phyloP scores from a whole-genome alignment of 768 basidiomycete species.

The Termitomyces sp. region DNA sequence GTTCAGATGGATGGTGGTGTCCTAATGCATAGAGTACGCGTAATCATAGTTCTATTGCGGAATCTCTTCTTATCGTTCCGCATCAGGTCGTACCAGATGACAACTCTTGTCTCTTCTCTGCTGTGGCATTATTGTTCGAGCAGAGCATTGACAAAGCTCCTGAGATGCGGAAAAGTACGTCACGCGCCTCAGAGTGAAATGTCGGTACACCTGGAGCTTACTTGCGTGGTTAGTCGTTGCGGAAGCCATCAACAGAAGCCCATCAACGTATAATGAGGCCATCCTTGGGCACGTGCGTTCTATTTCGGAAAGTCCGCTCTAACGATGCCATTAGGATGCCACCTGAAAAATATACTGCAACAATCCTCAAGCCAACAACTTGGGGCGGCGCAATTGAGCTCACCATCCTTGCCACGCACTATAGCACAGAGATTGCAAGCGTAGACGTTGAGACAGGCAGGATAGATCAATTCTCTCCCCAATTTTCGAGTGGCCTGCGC shows the following conservation, averaged over 20 bases:
- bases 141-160: constrained; percentile 72
- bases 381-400: constrained; percentile 99
- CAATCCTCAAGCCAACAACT: constrained; percentile 71
- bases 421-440: constrained; percentile 79
- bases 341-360: constrained; percentile 67
- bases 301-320: not conserved
- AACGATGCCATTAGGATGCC: constrained; percentile 32
- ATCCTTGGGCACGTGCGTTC: constrained; percentile 68
- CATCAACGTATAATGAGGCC: constrained; percentile 73
- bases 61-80: not conserved
- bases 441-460: constrained; percentile 92
- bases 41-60: not conserved
- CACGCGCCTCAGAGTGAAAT: not conserved
- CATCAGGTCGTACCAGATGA: constrained; percentile 81
- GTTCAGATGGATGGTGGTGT: constrained; percentile 61
- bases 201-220: not conserved
- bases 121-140: constrained; percentile 80
- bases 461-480: constrained; percentile 74
- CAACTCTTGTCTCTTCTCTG: constrained; percentile 92
- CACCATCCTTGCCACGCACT: constrained; percentile 77
- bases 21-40: constrained; percentile 65
- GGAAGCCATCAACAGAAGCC: constrained; percentile 69
- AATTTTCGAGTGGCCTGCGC: constrained; percentile 35
- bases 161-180: constrained; percentile 68
- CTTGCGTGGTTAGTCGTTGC: constrained; percentile 61